Evolutionary conservation across 805 yeast genomes (phyloP).

Genomic region (Lipomyces yamadae): DNA sequence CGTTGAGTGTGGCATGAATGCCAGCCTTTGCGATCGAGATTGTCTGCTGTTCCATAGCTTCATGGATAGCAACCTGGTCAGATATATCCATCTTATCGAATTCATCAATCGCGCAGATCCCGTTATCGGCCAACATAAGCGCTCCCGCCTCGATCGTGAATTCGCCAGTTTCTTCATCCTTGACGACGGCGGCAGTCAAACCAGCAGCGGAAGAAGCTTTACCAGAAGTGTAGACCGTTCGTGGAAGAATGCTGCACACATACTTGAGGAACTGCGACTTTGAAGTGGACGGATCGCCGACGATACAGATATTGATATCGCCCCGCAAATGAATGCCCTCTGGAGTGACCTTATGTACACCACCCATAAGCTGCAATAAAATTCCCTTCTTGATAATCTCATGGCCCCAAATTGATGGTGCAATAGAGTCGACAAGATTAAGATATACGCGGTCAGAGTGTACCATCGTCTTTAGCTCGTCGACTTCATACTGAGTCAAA

Average conservation of each 20-base stretch:
- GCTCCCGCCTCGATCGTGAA: conserved; percentile 99
- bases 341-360: conserved; percentile 90
- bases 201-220: conserved; percentile 99
- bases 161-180: conserved; percentile 96
- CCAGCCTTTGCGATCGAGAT: conserved; percentile 99
- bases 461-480: conserved; percentile 87
- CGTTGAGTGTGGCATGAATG: conserved; percentile 95
- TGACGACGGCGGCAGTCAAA: conserved; percentile 95
- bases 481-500: conserved; percentile 78
- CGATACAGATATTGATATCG: conserved; percentile 93
- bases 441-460: conserved; percentile 83
- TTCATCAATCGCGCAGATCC: conserved; percentile 97
- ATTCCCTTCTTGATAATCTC: conserved; percentile 93
- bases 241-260: conserved; percentile 86
- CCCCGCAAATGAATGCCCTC: conserved; percentile 97
- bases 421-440: conserved; percentile 82
- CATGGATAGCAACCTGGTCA: conserved; percentile 98
- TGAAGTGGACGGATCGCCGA: conserved; percentile 97
- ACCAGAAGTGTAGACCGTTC: conserved; percentile 96
- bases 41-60: conserved; percentile 99
- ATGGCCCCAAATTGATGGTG: conserved; percentile 97
- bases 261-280: conserved; percentile 95
- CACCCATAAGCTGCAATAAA: conserved; percentile 85
- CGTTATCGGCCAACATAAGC: conserved; percentile 96
- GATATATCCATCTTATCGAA: conserved; percentile 95